These are phyloP conservation scores for Xylariaceae sp. DNA, from an alignment of 2,329 filamentous ascomycete genomes.

Conservation along the genomic window DNA sequence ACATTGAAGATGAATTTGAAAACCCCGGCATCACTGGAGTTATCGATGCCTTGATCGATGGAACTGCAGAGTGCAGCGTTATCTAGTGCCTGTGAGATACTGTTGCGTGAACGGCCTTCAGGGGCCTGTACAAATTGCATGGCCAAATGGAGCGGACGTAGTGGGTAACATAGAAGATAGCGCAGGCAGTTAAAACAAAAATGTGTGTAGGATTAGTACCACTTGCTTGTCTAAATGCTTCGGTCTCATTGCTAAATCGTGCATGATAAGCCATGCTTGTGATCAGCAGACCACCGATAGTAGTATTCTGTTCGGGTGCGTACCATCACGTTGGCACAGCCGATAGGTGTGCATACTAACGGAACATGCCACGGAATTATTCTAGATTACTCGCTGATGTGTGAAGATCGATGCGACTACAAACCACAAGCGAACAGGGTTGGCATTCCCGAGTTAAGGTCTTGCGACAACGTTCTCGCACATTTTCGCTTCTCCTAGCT, in stretches of 20 bases:
- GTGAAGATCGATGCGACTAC: too few relatives aligned
- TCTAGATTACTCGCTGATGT: background rate
- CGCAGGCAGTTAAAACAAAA: background rate
- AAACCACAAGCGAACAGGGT: too few relatives aligned
- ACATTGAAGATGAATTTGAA: background rate
- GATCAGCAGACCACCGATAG: background rate
- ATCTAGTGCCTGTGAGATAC: background rate
- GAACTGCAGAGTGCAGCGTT: background rate
- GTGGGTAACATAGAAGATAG: background rate
- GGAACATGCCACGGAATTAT: background rate
- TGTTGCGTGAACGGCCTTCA: background rate
- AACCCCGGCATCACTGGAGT: background rate
- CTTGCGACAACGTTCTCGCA: background rate
- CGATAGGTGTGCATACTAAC: background rate
- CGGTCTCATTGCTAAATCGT: background rate
- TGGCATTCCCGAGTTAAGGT: background rate
- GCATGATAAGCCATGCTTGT: background rate
- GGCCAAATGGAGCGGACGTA: background rate
- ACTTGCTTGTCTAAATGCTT: background rate
- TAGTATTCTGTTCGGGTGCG: background rate
- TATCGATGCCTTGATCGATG: conserved; percentile 1
- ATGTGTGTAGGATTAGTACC: background rate
- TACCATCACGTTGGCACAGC: background rate
- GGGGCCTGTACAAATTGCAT: conserved; percentile 12
- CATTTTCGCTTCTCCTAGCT: background rate